A percentile compares a stretch with the other conserved stretches of the same genome.
These are phyloP conservation scores for Euphrasia arctica DNA, from an alignment of 305 asterid species.

Conservation along the genomic window DNA sequence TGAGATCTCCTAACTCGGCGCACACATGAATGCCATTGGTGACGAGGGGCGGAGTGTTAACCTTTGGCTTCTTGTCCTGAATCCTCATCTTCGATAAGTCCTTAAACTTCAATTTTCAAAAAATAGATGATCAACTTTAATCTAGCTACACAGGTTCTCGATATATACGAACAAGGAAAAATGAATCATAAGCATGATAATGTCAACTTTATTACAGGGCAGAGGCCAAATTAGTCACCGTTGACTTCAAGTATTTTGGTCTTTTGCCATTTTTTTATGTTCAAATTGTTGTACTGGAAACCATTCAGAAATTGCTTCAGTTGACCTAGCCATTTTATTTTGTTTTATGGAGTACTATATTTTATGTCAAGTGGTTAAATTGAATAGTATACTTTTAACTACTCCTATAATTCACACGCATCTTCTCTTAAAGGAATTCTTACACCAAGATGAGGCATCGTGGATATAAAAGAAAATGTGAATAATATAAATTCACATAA, in stretches of 20 bases:
- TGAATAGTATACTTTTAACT: too few relatives aligned
- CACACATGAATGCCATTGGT: conserved; percentile 35
- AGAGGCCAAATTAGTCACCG: neutral
- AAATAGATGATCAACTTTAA: neutral
- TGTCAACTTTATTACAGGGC: neutral
- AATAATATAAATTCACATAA: too few relatives aligned
- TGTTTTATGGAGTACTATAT: too few relatives aligned
- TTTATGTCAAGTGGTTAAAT: neutral
- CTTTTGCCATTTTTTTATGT: neutral
- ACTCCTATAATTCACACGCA: too few relatives aligned
- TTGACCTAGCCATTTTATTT: neutral
- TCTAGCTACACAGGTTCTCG: neutral
- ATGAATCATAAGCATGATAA: neutral
- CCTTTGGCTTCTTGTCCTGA: conserved; percentile 3
- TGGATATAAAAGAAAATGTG: too few relatives aligned
- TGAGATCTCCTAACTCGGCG: conserved; percentile 46
- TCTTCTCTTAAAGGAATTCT: too few relatives aligned
- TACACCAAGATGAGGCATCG: too few relatives aligned
- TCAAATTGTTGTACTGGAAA: neutral
- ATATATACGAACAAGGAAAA: too few relatives aligned
- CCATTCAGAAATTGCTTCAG: conserved; percentile 2
- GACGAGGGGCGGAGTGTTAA: neutral
- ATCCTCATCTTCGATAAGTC: neutral
- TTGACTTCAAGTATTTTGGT: neutral
- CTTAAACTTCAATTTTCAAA: neutral